Evolutionary conservation across 768 basidiomycete species (phyloP).

Genomic region (Boletus rubroflammeus): DNA sequence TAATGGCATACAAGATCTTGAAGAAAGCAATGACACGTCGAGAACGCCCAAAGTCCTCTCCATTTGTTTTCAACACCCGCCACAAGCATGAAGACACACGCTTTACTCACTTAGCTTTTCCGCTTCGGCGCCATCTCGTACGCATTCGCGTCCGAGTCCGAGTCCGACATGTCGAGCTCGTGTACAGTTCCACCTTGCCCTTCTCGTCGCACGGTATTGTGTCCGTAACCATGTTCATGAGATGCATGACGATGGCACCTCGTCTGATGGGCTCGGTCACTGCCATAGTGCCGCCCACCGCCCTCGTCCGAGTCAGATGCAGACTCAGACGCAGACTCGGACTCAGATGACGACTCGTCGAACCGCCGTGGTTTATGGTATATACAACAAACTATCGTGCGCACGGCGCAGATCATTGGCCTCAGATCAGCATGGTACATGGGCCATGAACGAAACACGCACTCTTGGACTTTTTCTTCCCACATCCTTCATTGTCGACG

Average conservation of each 20-base stretch:
- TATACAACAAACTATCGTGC: slow-evolving; percentile 83
- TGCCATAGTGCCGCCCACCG: neutral
- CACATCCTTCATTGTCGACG: slow-evolving; percentile 87
- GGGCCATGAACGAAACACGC: slow-evolving; percentile 27
- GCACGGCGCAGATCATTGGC: neutral
- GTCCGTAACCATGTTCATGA: neutral
- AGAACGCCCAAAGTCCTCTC: neutral
- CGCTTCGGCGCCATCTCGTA: slow-evolving; percentile 43
- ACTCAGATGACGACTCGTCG: slow-evolving; percentile 77
- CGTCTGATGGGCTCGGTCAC: slow-evolving; percentile 13
- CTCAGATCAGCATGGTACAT: neutral
- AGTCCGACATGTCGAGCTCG: slow-evolving; percentile 11
- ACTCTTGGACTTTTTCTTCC: slow-evolving; percentile 94
- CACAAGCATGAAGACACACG: neutral
- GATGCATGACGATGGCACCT: slow-evolving; percentile 3
- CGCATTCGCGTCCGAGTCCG: slow-evolving; percentile 40
- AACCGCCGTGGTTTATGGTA: slow-evolving; percentile 80
- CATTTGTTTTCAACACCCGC: neutral
- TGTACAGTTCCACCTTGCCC: slow-evolving; percentile 14
- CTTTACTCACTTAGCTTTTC: slow-evolving; percentile 10
- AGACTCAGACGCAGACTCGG: slow-evolving; percentile 50
- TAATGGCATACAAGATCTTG: neutral
- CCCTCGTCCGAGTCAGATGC: slow-evolving; percentile 28
- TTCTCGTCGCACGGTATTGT: slow-evolving; percentile 5
- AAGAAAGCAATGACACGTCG: neutral